Evolutionary conservation across 2,329 filamentous ascomycete species (phyloP).

Genomic region (Xylariaceae sp.): DNA sequence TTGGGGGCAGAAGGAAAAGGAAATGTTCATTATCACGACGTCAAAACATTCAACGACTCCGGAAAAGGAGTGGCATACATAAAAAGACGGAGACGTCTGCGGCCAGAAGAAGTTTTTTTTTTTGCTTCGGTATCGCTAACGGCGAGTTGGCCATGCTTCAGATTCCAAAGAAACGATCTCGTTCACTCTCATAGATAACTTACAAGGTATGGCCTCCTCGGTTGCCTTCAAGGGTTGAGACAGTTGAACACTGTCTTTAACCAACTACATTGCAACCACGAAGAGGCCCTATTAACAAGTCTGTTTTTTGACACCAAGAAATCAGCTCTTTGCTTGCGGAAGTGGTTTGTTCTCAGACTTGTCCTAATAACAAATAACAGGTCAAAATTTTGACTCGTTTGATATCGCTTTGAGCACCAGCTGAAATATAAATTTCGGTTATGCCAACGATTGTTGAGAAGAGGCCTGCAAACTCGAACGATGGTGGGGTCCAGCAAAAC

Average conservation of each 20-base stretch:
- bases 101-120: background rate
- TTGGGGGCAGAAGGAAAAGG: background rate
- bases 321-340: background rate
- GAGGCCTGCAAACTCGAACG: too few species aligned
- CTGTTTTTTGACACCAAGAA: background rate
- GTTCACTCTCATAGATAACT: background rate
- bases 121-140: background rate
- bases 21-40: background rate
- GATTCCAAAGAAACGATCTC: too few species aligned
- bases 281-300: constrained; percentile 5
- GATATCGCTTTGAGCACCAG: background rate
- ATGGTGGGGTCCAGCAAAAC: too few species aligned
- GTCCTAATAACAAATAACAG: background rate
- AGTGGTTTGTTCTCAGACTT: background rate
- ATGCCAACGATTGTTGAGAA: too few species aligned
- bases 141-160: too few species aligned
- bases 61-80: background rate
- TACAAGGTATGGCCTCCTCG: background rate
- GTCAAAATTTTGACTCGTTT: background rate
- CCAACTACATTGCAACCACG: background rate
- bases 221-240: background rate
- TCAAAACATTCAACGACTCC: background rate
- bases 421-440: background rate
- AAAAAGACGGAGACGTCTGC: background rate
- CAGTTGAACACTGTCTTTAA: background rate